Evolutionary conservation across 768 basidiomycete genomes (phyloP), one percentile per base, ranked within the genome.

Genomic region (Cyathus striatus): DNA sequence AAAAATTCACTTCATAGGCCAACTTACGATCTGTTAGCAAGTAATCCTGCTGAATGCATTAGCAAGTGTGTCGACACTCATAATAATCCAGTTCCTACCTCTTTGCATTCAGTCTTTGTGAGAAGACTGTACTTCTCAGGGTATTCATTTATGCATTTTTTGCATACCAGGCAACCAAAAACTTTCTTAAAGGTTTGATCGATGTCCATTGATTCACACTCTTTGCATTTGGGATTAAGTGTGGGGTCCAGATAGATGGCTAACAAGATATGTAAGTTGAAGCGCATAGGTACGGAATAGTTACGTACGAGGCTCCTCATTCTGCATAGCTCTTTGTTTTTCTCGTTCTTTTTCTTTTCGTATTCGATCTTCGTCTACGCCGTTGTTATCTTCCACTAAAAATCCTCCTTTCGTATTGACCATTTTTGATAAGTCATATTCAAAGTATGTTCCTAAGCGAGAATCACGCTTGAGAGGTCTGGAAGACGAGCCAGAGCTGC

Each of bases 21-120:
- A 14, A 69, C 85, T 50, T 56, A 91, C 90, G 76, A 60, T 98
- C 94, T 18, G 94, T 98, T 41, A 97, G 65, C 16, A 98, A 79
- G 62, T 97, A 98, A 65, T 98, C 95, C 86, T 90, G 57, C 23
- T 36, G n/a, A 26, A 37, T 9, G 23, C 14, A 22, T 53, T 23
- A 58, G 39, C 23, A 44, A 32, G 17, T 24, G 21, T 16, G 27
- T 32, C 27, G 14, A n/a, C 37, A n/a, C 26, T 35, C 21, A 80
- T 83, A 23, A 9, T 18, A 20, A 24, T 24, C 18, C 14, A 32
- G 23, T 5, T 56, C 78, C 34, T 49, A 87, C 90, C 72, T 91
- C 87, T 64, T 94, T 96, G 63, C 95, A 98, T 65, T 99, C 96
- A 0, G 96, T 97, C 69, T 99, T 99, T 5, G 96, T 99, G 44